Evolutionary conservation across 2,329 filamentous ascomycete species (phyloP), one percentile per base, ranked within the genome.

Genomic region (Epichloe aotearoae): DNA sequence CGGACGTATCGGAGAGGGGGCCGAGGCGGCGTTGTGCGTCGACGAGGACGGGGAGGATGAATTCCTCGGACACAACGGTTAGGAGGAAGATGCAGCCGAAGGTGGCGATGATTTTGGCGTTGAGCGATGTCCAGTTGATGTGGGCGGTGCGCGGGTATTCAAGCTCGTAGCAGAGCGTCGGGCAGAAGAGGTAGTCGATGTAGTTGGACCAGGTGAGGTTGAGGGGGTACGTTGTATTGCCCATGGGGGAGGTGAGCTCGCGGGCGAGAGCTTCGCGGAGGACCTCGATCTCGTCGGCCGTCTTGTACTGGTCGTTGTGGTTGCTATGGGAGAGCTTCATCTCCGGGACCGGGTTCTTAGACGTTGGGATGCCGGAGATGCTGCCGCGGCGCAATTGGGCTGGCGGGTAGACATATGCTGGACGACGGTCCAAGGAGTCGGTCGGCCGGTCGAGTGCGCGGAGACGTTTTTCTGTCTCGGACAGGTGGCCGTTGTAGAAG

Each of bases 81-180:
- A 98, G 76, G 20, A 98, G 78, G 67, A 96, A 97, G 63, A 98
- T 95, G 67, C 91, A 95, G 46, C 93, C 93, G 64, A 97, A 97
- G 1, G 93, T 86, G 45, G 93, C 93, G 15, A 90, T 68, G 20
- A 88, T 81, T 68, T 97, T 97, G 66, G 84, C 86, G 52, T 87
- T 79, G 43, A 97, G 78, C 56, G 89, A 84, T 19, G 80, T 76
- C 83, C 87, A 95, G 58, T 87, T 80, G 52, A 88, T 82, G n/a
- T 73, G 70, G 12, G 76, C 65, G 11, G 80, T 89, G 46, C 93
- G 84, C 2, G 93, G 93, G 65, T 97, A 98, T 65, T 97, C 91
- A 47, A 97, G 76, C 69, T 98, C 93, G 69, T 98, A 98, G 74
- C 93, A 98, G 19, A 98, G 78, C 0, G 93, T 98, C 15, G 93